Evolutionary conservation across 1,139 yeast genomes (phyloP), one percentile per base, ranked within the genome.

Genomic region (Kluyveromyces sp.): DNA sequence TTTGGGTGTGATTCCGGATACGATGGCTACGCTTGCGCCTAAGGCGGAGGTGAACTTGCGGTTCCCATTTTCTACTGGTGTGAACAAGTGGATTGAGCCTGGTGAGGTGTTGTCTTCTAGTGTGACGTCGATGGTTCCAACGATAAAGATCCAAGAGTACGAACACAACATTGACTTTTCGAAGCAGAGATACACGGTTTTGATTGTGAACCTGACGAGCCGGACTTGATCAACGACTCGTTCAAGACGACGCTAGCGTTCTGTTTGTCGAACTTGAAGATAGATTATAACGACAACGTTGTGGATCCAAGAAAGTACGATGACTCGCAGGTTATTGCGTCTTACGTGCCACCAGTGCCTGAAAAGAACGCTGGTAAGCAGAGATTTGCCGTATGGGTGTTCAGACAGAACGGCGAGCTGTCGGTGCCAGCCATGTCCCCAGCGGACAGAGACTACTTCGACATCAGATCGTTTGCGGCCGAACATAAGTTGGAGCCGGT

Each of bases 121-220:
- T 54, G 87, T 81, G 10, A 86, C 89, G 2, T 66, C 77, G 36
- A 75, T 77, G 56, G 85, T 90, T 25, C 98, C 98, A 34, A 73
- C 79, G 27, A 70, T 92, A 47, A 74, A 78, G 60, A 72, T 92
- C 41, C 85, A 83, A 59, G 92, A 87, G 61, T 90, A 80, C 61
- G 87, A 83, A 37, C 41, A 45, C 28, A 71, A 70, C 36, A 66
- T 77, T 10, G 66, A 71, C 43, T 46, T 57, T 4, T 38, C 56
- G 36, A 67, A 68, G 4, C 70, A 76, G 46, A 68, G 79, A 47
- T 92, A 88, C 67, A 80, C 97, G 1, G 74, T 90, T 7, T 65
- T 90, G 42, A 67, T 92, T 48, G 94, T 92, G 25, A 92, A 92
- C 64, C 97, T 27, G 99, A 92, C 65, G 80, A 83, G 43, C 97